Conservation (phyloP, 345 rosid species). For the Acer campestre region DNA sequence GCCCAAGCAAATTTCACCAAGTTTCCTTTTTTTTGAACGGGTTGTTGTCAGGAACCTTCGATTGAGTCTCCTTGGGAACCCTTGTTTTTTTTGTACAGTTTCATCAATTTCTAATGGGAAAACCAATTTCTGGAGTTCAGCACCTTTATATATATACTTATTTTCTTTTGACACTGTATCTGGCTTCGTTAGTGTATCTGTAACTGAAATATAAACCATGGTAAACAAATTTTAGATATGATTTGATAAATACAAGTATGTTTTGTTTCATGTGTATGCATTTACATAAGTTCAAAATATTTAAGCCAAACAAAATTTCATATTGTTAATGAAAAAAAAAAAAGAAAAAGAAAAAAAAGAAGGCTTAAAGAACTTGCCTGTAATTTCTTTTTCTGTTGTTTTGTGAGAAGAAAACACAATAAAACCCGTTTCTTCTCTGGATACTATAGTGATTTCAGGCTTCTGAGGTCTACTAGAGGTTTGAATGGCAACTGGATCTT, state of each 20-base stretch:
- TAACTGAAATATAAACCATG: conserved; percentile 7
- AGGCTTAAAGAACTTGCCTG: no score
- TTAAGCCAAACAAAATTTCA: neutral
- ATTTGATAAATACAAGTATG: neutral
- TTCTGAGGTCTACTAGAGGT: no score
- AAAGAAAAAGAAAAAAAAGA: neutral
- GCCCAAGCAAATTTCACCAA: conserved; percentile 26
- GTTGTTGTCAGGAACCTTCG: conserved; percentile 52
- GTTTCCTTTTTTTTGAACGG: conserved; percentile 59
- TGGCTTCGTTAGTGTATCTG: conserved; percentile 28
- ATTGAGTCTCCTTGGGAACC: conserved; percentile 21
- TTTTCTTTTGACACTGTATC: conserved; percentile 33
- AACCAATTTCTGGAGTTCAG: conserved; percentile 46
- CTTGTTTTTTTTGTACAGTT: conserved; percentile 7
- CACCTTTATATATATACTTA: conserved; percentile 47
- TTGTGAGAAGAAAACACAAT: no score
- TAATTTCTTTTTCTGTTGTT: no score
- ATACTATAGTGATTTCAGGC: no score
- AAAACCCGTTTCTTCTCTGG: no score
- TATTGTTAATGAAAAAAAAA: neutral
- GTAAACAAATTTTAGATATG: neutral
- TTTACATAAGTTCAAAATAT: neutral
- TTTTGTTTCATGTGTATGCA: neutral
- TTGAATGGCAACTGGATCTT: no score
- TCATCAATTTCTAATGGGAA: conserved; percentile 26